Conservation (phyloP, 208 protist genomes). For the Porcisia deanei region DNA sequence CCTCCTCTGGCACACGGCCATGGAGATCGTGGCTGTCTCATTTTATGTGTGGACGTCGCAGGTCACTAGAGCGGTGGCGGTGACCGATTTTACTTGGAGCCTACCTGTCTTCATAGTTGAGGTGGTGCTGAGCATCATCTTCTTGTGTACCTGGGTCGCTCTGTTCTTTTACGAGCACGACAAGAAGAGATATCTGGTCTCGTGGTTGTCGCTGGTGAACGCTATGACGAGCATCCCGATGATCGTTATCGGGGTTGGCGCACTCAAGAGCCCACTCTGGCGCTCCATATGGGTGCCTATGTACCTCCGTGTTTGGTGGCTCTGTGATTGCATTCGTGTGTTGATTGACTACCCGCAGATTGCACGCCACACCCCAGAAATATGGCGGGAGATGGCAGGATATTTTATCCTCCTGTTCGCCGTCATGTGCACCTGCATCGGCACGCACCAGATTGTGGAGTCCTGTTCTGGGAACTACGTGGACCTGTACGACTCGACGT, state of each 20-base stretch:
- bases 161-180: constrained; percentile 72
- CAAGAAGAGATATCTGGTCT: constrained; percentile 63
- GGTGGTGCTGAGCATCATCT: constrained; percentile 75
- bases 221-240: constrained; percentile 79
- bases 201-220: constrained; percentile 69
- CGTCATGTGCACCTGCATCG: constrained; percentile 71
- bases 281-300: constrained; percentile 73
- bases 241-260: constrained; percentile 68
- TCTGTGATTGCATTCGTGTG: constrained; percentile 59
- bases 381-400: constrained; percentile 61
- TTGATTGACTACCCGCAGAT: constrained; percentile 77
- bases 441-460: constrained; percentile 77
- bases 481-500: constrained; percentile 67
- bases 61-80: constrained; percentile 26
- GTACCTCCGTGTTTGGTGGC: constrained; percentile 85
- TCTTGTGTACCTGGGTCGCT: constrained; percentile 65
- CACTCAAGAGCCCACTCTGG: constrained; percentile 48
- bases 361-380: constrained; percentile 48
- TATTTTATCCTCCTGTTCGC: constrained; percentile 67
- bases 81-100: constrained; percentile 56
- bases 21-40: constrained; percentile 58
- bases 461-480: constrained; percentile 54
- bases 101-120: constrained; percentile 55
- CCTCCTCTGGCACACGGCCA: constrained; percentile 52
- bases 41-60: constrained; percentile 80